phyloP scores from a whole-genome alignment of 345 rosid genomes.

The Barbarea vulgaris region DNA sequence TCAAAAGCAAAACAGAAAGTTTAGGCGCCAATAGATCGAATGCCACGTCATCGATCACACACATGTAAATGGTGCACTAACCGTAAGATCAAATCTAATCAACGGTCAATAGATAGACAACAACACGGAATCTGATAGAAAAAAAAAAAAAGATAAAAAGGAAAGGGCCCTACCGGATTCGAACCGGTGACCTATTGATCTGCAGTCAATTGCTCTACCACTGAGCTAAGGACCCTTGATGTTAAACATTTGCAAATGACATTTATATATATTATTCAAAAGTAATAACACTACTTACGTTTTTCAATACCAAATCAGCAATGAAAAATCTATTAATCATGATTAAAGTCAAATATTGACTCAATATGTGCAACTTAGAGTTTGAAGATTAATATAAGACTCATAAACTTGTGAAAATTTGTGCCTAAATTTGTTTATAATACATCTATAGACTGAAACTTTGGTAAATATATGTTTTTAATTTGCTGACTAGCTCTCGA shows the following conservation, averaged over 20 bases:
- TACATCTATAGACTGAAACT: not conserved
- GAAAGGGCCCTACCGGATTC: constrained; percentile 51
- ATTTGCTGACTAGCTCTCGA: no score
- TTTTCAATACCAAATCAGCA: not conserved
- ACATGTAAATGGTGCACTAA: not conserved
- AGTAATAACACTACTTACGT: not conserved
- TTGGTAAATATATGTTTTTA: no score
- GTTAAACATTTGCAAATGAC: no score
- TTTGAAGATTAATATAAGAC: no score
- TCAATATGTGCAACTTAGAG: not conserved
- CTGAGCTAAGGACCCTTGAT: constrained; percentile 70
- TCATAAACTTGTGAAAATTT: not conserved
- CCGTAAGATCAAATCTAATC: not conserved
- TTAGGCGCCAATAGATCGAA: not conserved
- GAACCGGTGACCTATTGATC: constrained; percentile 75
- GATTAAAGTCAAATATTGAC: not conserved
- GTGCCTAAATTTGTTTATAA: not conserved
- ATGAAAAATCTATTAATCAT: not conserved
- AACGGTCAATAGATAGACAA: not conserved
- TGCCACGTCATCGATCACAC: not conserved
- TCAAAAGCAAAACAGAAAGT: not conserved
- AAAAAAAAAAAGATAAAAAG: not conserved
- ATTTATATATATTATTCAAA: no score
- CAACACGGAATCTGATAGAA: accelerated
- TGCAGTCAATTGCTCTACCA: constrained; percentile 88